A percentile compares a stretch with the other conserved stretches of the same genome.
Conservation (phyloP, 2,329 filamentous ascomycete species). For the Pseudogymnoascus sp. region DNA sequence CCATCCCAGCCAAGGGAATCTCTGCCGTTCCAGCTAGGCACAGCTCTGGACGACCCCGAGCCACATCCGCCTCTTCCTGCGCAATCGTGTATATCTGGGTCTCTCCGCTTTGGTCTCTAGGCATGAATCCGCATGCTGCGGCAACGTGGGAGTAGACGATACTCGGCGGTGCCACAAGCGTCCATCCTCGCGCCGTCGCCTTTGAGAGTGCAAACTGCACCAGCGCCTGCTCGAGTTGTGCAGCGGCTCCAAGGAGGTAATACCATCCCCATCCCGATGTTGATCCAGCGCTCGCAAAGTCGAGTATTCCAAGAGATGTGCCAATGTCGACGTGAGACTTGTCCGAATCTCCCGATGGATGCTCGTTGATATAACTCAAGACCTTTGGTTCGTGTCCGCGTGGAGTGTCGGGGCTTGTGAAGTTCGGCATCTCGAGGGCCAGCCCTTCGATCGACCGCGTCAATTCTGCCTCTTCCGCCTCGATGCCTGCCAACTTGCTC, state of each 20-base stretch:
- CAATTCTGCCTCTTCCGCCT: conserved; percentile 53
- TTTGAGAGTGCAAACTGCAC: conserved; percentile 76
- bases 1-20: conserved; percentile 88
- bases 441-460: conserved; percentile 62
- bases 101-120: conserved; percentile 81
- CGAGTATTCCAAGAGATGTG: conserved; percentile 75
- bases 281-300: conserved; percentile 75
- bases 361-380: conserved; percentile 72
- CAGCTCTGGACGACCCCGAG: conserved; percentile 57
- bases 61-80: conserved; percentile 56
- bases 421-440: conserved; percentile 75
- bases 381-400: conserved; percentile 57
- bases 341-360: conserved; percentile 47
- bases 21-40: conserved; percentile 85
- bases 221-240: conserved; percentile 89
- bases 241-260: conserved; percentile 85
- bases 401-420: conserved; percentile 72
- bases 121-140: conserved; percentile 87
- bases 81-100: conserved; percentile 83
- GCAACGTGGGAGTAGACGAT: conserved; percentile 90
- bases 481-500: conserved; percentile 50
- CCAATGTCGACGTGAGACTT: conserved; percentile 80
- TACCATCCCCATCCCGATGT: conserved; percentile 97
- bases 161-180: conserved; percentile 72
- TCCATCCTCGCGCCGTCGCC: conserved; percentile 69